Conservation (phyloP, 345 rosid genomes). For the Ceriops tagal region DNA sequence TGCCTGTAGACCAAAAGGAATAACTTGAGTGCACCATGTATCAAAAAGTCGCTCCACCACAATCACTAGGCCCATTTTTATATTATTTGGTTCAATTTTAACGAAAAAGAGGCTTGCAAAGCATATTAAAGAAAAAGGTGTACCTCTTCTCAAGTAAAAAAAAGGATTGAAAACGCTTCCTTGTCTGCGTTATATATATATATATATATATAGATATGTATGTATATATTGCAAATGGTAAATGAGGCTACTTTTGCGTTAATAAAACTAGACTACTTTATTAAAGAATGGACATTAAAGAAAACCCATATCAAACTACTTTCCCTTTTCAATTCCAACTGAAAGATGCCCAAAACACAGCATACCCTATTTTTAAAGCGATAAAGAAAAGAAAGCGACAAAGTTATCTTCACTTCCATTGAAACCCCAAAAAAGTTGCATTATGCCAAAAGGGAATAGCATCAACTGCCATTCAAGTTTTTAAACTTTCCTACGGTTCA, state of each 20-base stretch:
- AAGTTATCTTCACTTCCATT: conserved; percentile 41
- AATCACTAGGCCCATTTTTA: conserved; percentile 17
- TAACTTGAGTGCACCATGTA: background rate
- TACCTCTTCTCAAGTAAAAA: conserved; percentile 27
- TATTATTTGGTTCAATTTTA: conserved; percentile 10
- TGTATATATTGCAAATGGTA: conserved; percentile 16
- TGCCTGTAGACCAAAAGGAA: background rate
- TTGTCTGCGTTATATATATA: conserved; percentile 35
- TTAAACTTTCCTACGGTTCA: background rate
- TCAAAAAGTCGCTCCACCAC: background rate
- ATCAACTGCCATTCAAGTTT: conserved; percentile 8
- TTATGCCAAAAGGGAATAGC: conserved; percentile 24
- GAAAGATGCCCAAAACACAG: conserved; percentile 22
- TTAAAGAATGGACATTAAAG: conserved; percentile 35
- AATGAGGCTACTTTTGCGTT: conserved; percentile 33
- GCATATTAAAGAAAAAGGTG: conserved; percentile 54
- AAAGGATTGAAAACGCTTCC: conserved; percentile 43
- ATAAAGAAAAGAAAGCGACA: conserved; percentile 22
- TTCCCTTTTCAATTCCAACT: conserved; percentile 33
- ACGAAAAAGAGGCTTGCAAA: conserved; percentile 46
- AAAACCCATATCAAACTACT: conserved; percentile 30
- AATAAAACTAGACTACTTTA: conserved; percentile 42
- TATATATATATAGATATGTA: background rate
- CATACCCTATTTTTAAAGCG: background rate
- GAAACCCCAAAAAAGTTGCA: conserved; percentile 29